These are phyloP conservation scores for Pueraria montana DNA, from an alignment of 306 rosid genomes.

Conservation along the genomic window DNA sequence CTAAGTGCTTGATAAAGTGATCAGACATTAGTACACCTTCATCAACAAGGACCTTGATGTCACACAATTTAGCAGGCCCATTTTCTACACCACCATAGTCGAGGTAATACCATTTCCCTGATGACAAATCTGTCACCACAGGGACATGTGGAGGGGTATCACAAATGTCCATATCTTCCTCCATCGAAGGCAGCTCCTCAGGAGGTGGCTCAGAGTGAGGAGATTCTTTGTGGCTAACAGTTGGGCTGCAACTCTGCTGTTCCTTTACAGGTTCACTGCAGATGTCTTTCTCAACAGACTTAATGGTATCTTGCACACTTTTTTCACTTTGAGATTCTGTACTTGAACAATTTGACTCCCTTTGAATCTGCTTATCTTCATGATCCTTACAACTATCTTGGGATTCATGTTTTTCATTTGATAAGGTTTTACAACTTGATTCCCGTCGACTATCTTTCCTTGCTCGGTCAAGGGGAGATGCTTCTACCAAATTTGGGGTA, in stretches of 20 bases:
- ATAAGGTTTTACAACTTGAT: constrained; percentile 60
- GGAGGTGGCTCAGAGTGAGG: constrained; percentile 60
- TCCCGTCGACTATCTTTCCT: constrained; percentile 60
- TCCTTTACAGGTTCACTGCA: constrained; percentile 60
- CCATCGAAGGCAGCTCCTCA: constrained; percentile 94
- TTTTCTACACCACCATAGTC: constrained; percentile 83
- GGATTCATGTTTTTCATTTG: constrained; percentile 62
- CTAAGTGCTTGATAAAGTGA: constrained; percentile 92
- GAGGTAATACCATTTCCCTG: constrained; percentile 95
- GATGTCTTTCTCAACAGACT: constrained; percentile 57
- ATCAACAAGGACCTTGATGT: constrained; percentile 84
- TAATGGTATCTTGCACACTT: constrained; percentile 52
- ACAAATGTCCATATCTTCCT: constrained; percentile 99
- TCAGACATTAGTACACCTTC: constrained; percentile 87
- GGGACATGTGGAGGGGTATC: constrained; percentile 98
- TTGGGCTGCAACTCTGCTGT: constrained; percentile 68
- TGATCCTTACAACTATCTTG: constrained; percentile 60
- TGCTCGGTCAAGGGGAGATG: constrained; percentile 68
- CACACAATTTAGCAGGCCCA: constrained; percentile 86
- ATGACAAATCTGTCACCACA: constrained; percentile 66
- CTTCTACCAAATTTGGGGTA: constrained; percentile 71
- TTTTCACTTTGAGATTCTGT: constrained; percentile 71
- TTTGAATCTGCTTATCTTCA: constrained; percentile 69
- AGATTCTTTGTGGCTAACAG: constrained; percentile 59
- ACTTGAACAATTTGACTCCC: constrained; percentile 64